phyloP scores from a whole-genome alignment of 2,329 filamentous ascomycete species.

The Stemphylium beticola region DNA sequence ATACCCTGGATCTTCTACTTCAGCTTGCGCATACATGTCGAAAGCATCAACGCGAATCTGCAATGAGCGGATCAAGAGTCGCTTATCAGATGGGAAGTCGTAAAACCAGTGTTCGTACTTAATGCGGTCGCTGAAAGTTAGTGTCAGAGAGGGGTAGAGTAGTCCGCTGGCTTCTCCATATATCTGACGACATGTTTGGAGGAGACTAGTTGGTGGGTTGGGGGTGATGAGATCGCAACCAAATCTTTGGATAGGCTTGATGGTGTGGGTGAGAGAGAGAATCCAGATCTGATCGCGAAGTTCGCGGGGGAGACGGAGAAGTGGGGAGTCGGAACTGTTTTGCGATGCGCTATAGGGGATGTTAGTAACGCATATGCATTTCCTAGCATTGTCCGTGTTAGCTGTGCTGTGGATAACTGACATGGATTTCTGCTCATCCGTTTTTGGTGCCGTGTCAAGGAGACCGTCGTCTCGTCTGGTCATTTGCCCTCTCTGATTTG shows the following conservation, averaged over 20 bases:
- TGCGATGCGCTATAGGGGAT: not conserved
- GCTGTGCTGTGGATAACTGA: not conserved
- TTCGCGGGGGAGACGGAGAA: slow-evolving; percentile 4
- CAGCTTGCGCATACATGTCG: not conserved
- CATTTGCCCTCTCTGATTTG: not conserved
- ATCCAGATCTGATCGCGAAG: slow-evolving; percentile 5
- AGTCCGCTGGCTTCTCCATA: not conserved
- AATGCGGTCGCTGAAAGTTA: not conserved
- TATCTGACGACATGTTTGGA: not conserved
- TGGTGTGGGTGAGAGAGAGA: not conserved
- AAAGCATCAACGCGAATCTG: slow-evolving; percentile 1
- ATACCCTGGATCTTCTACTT: slow-evolving; percentile 1
- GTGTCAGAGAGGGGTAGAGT: not conserved
- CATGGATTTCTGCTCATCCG: not conserved
- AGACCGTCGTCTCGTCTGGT: not conserved
- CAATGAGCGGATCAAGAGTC: not conserved
- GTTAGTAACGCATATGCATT: not conserved
- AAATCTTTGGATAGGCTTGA: not conserved
- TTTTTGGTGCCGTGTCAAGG: not conserved
- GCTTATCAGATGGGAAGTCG: not conserved
- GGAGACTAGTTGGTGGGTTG: not conserved
- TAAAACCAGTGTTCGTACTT: not conserved
- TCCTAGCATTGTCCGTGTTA: too few relatives aligned
- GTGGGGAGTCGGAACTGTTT: not conserved
- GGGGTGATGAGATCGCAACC: too few relatives aligned